Conservation (phyloP, 2,329 filamentous ascomycete genomes). For the Raffaelea arxii region DNA sequence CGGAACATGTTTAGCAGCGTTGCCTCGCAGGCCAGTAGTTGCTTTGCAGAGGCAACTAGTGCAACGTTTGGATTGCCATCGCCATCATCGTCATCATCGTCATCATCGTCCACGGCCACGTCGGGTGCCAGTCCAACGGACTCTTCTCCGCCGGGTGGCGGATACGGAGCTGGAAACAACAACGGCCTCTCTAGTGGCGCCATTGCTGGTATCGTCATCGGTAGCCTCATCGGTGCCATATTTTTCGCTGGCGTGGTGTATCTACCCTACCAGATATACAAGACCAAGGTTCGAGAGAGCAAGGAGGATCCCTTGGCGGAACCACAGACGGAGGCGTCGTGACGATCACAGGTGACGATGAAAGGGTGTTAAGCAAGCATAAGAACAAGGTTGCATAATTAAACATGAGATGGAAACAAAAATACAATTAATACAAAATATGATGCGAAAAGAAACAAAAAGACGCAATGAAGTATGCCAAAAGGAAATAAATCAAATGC, state of each 20-base stretch:
- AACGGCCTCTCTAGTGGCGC: neutral
- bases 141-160: neutral
- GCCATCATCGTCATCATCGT: neutral
- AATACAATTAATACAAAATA: too few species aligned
- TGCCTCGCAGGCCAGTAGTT: neutral
- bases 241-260: neutral
- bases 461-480: too few species aligned
- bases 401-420: too few species aligned
- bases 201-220: neutral
- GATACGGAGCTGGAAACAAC: neutral
- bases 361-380: too few species aligned
- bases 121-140: neutral
- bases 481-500: too few species aligned
- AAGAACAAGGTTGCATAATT: too few species aligned
- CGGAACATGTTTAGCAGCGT: neutral
- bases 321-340: neutral
- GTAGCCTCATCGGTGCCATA: neutral
- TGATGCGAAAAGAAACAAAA: too few species aligned
- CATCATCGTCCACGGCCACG: neutral
- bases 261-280: neutral
- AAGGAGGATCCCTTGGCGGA: constrained; percentile 1
- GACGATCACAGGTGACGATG: too few species aligned
- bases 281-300: neutral
- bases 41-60: neutral
- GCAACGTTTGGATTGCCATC: neutral